These are phyloP conservation scores for Sapria himalayana DNA, from an alignment of 345 rosid species.

Conservation along the genomic window DNA sequence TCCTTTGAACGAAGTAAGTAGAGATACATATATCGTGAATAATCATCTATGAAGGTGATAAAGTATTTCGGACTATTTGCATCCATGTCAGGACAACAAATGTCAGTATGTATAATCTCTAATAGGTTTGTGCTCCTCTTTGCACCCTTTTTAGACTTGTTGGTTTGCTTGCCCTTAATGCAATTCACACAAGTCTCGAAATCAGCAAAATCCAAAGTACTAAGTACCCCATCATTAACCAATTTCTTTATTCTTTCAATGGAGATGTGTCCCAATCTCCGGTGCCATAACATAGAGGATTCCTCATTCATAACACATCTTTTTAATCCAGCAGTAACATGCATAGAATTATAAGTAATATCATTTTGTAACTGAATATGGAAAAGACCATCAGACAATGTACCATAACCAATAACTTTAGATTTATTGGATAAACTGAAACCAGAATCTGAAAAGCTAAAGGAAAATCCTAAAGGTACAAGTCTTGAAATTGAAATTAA, in stretches of 20 bases:
- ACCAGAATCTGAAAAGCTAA: background rate
- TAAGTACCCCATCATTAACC: background rate
- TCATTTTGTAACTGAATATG: background rate
- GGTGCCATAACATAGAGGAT: background rate
- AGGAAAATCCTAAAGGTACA: background rate
- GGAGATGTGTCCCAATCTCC: too few species aligned
- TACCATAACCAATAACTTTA: background rate
- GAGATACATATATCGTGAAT: too few species aligned
- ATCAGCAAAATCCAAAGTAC: too few species aligned
- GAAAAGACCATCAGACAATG: background rate
- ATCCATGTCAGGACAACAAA: background rate
- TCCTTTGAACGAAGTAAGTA: constrained; percentile 3
- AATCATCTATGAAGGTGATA: background rate
- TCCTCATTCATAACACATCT: background rate
- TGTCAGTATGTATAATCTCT: background rate
- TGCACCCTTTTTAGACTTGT: too few species aligned
- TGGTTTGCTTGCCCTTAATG: too few species aligned
- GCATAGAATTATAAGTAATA: background rate
- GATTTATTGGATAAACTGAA: background rate
- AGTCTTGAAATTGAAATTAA: background rate
- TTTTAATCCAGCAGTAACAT: background rate
- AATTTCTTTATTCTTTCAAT: background rate
- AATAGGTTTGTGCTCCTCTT: background rate
- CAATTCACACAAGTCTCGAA: too few species aligned
- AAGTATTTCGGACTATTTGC: background rate